phyloP scores from a whole-genome alignment of 805 yeast genomes.

The Ascoidea rubescens region DNA sequence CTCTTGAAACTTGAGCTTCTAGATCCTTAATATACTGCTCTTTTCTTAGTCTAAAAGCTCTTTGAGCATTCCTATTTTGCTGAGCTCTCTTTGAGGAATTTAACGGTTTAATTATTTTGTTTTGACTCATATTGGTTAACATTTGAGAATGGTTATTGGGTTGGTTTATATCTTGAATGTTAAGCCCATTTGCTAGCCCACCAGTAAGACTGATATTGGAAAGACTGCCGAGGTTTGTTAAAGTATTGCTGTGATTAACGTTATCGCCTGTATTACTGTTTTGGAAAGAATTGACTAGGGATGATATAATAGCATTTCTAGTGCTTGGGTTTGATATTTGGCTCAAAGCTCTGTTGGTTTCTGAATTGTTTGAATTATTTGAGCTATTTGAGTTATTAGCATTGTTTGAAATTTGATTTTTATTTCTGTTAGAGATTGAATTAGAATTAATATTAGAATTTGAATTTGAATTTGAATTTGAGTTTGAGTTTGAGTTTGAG shows the following conservation, averaged over 20 bases:
- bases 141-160: not conserved
- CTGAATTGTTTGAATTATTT: too few species aligned
- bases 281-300: not conserved
- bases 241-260: slow-evolving; percentile 2
- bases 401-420: not conserved
- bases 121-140: not conserved
- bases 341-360: not conserved
- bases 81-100: slow-evolving; percentile 73
- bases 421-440: not conserved
- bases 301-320: not conserved
- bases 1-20: slow-evolving; percentile 54
- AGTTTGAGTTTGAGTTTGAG: not conserved
- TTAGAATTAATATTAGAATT: not conserved
- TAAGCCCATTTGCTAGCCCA: not conserved
- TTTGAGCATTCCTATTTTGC: slow-evolving; percentile 85
- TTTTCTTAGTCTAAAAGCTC: slow-evolving; percentile 78
- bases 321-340: not conserved
- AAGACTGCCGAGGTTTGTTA: too few species aligned
- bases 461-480: not conserved
- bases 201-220: too few species aligned
- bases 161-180: not conserved
- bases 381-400: too few species aligned
- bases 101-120: slow-evolving; percentile 21
- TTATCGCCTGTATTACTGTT: not conserved
- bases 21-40: slow-evolving; percentile 72